phyloP scores from a whole-genome alignment of 139 green algal species.

The Chlorella sp. region DNA sequence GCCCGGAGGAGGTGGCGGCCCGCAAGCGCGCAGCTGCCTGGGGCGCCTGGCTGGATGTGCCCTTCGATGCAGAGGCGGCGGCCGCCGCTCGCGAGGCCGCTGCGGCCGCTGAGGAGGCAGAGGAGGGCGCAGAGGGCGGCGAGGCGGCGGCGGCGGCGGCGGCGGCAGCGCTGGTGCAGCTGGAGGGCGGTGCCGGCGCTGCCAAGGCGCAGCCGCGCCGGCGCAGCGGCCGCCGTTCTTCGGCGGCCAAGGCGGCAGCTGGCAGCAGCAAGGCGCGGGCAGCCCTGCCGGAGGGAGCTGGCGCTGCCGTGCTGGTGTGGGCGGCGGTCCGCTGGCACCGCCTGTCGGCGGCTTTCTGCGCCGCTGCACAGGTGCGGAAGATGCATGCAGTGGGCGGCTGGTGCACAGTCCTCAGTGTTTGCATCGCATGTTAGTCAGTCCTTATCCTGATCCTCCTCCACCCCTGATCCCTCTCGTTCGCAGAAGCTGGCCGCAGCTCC shows the following conservation, averaged over 20 bases:
- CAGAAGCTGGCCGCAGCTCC: neutral
- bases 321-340: conserved; percentile 10
- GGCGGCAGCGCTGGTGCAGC: neutral
- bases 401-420: too few relatives aligned
- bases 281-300: conserved; percentile 7
- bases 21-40: conserved; percentile 64
- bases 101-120: neutral
- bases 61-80: neutral
- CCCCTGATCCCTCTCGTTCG: neutral
- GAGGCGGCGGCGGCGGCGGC: neutral
- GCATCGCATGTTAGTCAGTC: too few relatives aligned
- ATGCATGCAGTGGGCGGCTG: too few relatives aligned
- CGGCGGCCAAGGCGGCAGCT: too few relatives aligned
- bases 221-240: too few relatives aligned
- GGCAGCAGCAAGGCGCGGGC: too few relatives aligned
- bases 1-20: conserved; percentile 44
- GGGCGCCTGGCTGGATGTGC: conserved; percentile 56
- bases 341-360: conserved; percentile 15
- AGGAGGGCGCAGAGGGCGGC: neutral
- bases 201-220: neutral
- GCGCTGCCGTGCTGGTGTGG: conserved; percentile 4
- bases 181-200: neutral
- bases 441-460: neutral
- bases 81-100: neutral
- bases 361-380: neutral